Base-by-base conservation (phyloP, 352 stramenopile genomes). In the Phytophthora cactorum region DNA sequence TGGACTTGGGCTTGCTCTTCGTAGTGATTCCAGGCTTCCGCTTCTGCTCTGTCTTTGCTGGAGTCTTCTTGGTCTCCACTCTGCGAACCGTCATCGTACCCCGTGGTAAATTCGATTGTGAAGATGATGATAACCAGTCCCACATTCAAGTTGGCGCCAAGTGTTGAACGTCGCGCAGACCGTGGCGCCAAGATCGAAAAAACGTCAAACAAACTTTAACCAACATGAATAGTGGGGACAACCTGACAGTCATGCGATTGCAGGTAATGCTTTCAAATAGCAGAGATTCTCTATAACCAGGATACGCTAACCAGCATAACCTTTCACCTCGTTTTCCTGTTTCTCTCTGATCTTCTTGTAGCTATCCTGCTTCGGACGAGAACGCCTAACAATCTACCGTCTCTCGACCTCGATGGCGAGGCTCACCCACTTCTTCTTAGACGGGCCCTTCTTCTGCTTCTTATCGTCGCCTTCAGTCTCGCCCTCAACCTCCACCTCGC, bases 391-490 rank as follows among this genome's bases (percentile, higher is more conserved):
- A 70, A 70, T 68, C 58, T 93, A 93, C 79, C 85, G 83, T 86
- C 83, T 82, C 59, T 74, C 78, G 51, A 93, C 51, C 39, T 81
- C 66, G 44, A 93, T 84, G 49, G 67, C 72, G 44, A 93, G 56
- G 61, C 78, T 84, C 69, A 89, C 85, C 54, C 85, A 83, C 71
- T 91, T 83, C 80, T 92, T 93, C 80, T 90, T 90, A 29, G 85
- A 91, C 44, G 77, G 51, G 9, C 82, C 82, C 63, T 74, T 77
- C 61, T 81, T 77, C 45, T 68, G 44, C 49, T 78, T 71, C 34
- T 71, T 70, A 10, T 67, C 66, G 25, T 75, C 68, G n/a, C 56
- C 50, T 15, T 62, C 69, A 15, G 22, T 1, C 22, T 22, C 22
- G 22, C 51, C 8, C 36, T 59, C 66, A 27, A 72, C 64, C 3